phyloP scores from a whole-genome alignment of 257 asterid genomes.

The Perilla frutescens region DNA sequence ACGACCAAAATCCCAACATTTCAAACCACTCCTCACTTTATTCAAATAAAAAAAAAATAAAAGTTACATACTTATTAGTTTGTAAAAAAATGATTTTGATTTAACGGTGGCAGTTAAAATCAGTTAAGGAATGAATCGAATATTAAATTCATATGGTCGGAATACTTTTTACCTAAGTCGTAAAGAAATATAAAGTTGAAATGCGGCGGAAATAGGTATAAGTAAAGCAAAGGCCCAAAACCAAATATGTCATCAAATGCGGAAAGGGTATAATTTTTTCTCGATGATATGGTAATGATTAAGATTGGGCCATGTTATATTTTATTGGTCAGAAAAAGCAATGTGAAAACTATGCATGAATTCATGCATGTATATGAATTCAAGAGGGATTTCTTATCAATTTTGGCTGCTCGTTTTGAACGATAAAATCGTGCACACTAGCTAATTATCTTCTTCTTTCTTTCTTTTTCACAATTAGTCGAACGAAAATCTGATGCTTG shows the following conservation, averaged over 20 bases:
- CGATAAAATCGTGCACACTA: too few species aligned
- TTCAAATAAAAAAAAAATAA: slow-evolving; percentile 7
- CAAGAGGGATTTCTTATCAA: too few species aligned
- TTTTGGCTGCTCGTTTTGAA: too few species aligned
- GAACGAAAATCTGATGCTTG: too few species aligned
- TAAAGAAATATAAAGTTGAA: slow-evolving; percentile 20
- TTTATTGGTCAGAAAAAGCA: too few species aligned
- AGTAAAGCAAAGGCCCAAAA: background rate
- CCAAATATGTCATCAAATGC: slow-evolving; percentile 38
- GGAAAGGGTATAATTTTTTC: slow-evolving; percentile 32
- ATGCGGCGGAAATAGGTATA: background rate
- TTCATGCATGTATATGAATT: too few species aligned
- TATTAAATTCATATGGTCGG: background rate
- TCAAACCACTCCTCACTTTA: slow-evolving; percentile 30
- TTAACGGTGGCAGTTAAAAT: slow-evolving; percentile 16
- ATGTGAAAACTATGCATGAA: too few species aligned
- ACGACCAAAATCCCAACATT: slow-evolving; percentile 24
- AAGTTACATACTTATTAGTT: background rate
- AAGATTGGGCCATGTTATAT: background rate
- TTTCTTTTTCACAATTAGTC: too few species aligned
- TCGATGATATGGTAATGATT: slow-evolving; percentile 19
- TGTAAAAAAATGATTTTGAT: background rate
- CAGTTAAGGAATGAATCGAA: background rate
- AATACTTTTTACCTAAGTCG: background rate
- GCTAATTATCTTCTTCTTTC: too few species aligned